Percentiles rank a stretch among this genome's conserved stretches.
These are phyloP conservation scores for Linnemannia elongata DNA, from an alignment of 192 early-diverging fungal species.

Conservation along the genomic window DNA sequence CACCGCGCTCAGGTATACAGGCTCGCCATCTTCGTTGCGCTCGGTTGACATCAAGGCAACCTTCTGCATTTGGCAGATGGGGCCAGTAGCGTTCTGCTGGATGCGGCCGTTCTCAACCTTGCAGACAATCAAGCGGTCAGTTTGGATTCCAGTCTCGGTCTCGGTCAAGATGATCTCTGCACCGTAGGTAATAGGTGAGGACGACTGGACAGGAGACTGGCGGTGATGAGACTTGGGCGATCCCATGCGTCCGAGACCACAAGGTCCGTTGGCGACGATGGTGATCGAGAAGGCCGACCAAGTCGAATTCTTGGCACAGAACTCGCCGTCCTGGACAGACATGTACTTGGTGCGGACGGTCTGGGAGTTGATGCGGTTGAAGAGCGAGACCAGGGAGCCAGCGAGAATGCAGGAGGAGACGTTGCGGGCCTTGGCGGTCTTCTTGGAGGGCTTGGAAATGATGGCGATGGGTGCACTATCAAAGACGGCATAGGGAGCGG, in stretches of 20 bases:
- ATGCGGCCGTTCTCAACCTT: slow-evolving; percentile 85
- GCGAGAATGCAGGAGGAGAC: slow-evolving; percentile 81
- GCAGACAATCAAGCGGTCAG: slow-evolving; percentile 80
- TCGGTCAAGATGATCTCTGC: slow-evolving; percentile 80
- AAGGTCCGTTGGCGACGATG: slow-evolving; percentile 58
- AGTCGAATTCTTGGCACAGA: slow-evolving; percentile 72
- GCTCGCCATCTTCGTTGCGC: slow-evolving; percentile 40
- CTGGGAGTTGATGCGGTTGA: slow-evolving; percentile 94
- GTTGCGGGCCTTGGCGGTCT: slow-evolving; percentile 87
- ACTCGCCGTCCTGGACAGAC: slow-evolving; percentile 67
- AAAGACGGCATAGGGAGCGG: slow-evolving; percentile 70
- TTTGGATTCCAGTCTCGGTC: slow-evolving; percentile 70
- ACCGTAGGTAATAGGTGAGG: slow-evolving; percentile 77
- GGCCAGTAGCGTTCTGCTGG: slow-evolving; percentile 71
- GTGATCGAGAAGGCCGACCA: slow-evolving; percentile 75
- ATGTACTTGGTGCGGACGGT: slow-evolving; percentile 91
- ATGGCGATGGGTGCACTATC: slow-evolving; percentile 83
- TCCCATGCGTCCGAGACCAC: slow-evolving; percentile 10
- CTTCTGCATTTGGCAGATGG: slow-evolving; percentile 91
- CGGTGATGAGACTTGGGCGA: slow-evolving; percentile 42
- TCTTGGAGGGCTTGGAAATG: slow-evolving; percentile 95
- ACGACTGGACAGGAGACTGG: slow-evolving; percentile 22
- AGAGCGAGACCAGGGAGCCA: slow-evolving; percentile 83
- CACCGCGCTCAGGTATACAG: slow-evolving; percentile 61
- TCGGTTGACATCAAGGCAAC: slow-evolving; percentile 71